Conservation (phyloP, 306 rosid genomes). For the Quillaja saponaria region DNA sequence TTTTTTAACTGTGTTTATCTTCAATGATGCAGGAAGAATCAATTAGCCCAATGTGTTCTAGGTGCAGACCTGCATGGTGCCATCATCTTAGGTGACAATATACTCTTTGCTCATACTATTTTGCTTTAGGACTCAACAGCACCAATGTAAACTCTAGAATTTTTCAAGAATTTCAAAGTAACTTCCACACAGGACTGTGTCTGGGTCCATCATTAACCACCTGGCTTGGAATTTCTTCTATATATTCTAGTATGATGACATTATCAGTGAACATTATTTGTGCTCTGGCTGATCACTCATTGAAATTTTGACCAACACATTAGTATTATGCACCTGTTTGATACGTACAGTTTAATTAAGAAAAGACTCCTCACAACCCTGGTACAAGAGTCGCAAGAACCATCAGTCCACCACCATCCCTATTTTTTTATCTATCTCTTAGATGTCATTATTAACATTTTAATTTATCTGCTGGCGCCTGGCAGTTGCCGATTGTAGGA, state of each 20-base stretch:
- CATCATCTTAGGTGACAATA: conserved; percentile 58
- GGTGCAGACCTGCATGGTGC: conserved; percentile 90
- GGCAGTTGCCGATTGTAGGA: conserved; percentile 76
- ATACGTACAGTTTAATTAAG: too few relatives aligned
- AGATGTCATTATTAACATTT: conserved; percentile 13
- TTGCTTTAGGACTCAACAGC: conserved; percentile 5
- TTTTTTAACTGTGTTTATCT: conserved; percentile 28
- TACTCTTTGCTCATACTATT: conserved; percentile 9
- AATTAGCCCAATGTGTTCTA: conserved; percentile 72
- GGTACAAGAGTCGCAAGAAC: neutral
- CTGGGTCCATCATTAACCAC: neutral
- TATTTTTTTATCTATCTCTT: neutral
- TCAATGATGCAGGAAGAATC: conserved; percentile 62
- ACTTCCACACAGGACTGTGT: neutral
- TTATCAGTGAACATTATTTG: too few relatives aligned
- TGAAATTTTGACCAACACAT: too few relatives aligned
- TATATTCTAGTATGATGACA: too few relatives aligned
- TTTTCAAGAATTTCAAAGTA: neutral
- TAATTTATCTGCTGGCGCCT: conserved; percentile 16
- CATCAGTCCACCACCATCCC: neutral
- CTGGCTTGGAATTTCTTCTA: too few relatives aligned
- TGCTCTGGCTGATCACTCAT: too few relatives aligned
- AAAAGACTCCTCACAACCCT: too few relatives aligned
- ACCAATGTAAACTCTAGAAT: neutral
- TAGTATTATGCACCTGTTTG: too few relatives aligned